These are phyloP conservation scores for Holtermanniella nyarrowii DNA, from an alignment of 768 basidiomycete species.

Conservation along the genomic window DNA sequence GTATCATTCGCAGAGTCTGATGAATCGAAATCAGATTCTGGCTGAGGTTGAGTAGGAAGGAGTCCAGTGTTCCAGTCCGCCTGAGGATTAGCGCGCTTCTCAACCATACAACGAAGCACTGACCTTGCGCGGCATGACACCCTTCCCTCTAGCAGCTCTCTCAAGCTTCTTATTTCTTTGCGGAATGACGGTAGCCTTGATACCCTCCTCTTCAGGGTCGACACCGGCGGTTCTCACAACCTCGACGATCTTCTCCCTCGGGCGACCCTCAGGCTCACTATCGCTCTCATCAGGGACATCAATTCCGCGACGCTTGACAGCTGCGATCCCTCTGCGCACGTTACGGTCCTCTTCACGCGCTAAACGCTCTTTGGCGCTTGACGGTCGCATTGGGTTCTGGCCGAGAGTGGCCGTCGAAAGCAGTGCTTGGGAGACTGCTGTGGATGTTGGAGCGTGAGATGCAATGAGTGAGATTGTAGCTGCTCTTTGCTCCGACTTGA, in stretches of 20 bases:
- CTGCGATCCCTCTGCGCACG: slow-evolving; percentile 34
- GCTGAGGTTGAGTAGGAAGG: slow-evolving; percentile 19
- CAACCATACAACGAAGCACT: background rate
- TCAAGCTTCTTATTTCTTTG: slow-evolving; percentile 7
- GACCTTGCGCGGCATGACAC: slow-evolving; percentile 17
- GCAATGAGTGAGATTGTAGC: slow-evolving; percentile 33
- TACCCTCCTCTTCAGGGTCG: slow-evolving; percentile 5
- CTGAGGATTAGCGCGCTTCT: slow-evolving; percentile 3
- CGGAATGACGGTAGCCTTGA: slow-evolving; percentile 7
- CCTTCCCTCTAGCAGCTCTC: slow-evolving; percentile 7
- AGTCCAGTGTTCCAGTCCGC: slow-evolving; percentile 21
- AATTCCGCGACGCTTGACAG: slow-evolving; percentile 6
- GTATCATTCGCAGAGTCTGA: slow-evolving; percentile 26
- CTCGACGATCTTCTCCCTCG: slow-evolving; percentile 22
- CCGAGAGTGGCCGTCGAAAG: slow-evolving; percentile 32
- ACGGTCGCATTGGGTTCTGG: slow-evolving; percentile 31
- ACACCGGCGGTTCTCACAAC: slow-evolving; percentile 3
- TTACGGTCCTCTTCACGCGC: slow-evolving; percentile 31
- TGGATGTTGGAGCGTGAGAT: slow-evolving; percentile 19
- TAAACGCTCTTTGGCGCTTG: slow-evolving; percentile 26
- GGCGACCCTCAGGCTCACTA: slow-evolving; percentile 21
- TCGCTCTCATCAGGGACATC: slow-evolving; percentile 14
- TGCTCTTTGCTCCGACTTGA: slow-evolving; percentile 31
- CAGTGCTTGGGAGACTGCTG: slow-evolving; percentile 19
- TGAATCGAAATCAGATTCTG: slow-evolving; percentile 25